Evolutionary conservation across 2,329 filamentous ascomycete species (phyloP), one percentile per base, ranked within the genome.

Genomic region (Esteya vermicola): DNA sequence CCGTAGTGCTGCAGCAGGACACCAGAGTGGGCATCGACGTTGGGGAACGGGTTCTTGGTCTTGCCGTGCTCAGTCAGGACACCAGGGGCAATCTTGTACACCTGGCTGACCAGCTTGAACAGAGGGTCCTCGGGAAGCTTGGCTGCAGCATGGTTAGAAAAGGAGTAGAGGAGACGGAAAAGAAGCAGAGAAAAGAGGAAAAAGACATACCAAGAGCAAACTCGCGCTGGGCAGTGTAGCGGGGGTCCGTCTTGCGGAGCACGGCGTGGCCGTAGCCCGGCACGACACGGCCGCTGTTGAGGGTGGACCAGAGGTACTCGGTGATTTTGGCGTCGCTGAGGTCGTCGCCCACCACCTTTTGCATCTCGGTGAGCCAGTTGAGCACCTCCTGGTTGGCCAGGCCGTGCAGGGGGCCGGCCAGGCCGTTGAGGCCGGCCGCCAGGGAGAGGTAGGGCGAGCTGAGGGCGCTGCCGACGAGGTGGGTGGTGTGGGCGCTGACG

Each of bases 51-150:
- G 83, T 96, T 95, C 84, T 96, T 96, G 75, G 89, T 96, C 85
- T 98, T 98, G 71, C 91, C 91, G 73, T 98, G 91, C 80, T 98
- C 86, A 51, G 91, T 98, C 62, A 98, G 75, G 56, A 98, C 91
- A 57, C 81, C 83, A 50, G 91, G 91, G 50, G 91, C 91, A 56
- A 98, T 96, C 85, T 98, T 98, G 84, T 96, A 98, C 54, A 98
- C 91, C 73, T 98, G 91, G 76, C 84, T 93, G 70, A 98, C 91
- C 53, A 98, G 84, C 78, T 98, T 86, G 85, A 95, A 98, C 88
- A 98, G 93, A 57, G 89, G 88, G 75, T 96, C 91, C 57, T 94
- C 75, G 59, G 89, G 85, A 62, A 95, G 79, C 63, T 95, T 85
- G 71, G 84, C 61, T 39, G 12, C 12, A 13, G 6, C 16, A n/a